A percentile compares a stretch with the other conserved stretches of the same genome.
Evolutionary conservation across 2,329 filamentous ascomycete genomes (phyloP).

Genomic region (Sphaerostilbella broomeana): DNA sequence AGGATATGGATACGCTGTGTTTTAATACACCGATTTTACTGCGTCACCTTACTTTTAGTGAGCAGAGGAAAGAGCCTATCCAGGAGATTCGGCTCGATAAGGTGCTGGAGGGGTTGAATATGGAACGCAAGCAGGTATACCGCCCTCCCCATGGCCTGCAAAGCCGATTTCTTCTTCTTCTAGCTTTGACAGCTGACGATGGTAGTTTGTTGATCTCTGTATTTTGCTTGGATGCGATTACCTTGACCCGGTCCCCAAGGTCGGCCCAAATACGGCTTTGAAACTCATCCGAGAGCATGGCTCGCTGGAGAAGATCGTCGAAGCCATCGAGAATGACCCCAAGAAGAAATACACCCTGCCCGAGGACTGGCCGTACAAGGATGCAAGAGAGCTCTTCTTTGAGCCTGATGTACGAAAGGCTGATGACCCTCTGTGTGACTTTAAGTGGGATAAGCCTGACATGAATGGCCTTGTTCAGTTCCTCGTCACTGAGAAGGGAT

Average conservation of each 20-base stretch:
- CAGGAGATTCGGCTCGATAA: constrained; percentile 88
- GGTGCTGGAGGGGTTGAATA: constrained; percentile 77
- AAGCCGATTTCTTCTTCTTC: not conserved
- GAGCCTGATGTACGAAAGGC: constrained; percentile 81
- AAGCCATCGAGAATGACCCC: constrained; percentile 66
- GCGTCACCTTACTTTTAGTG: constrained; percentile 90
- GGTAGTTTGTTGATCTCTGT: constrained; percentile 90
- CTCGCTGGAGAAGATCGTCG: constrained; percentile 78
- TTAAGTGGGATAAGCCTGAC: constrained; percentile 96
- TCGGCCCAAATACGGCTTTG: constrained; percentile 85
- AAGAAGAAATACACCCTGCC: constrained; percentile 79
- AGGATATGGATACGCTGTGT: constrained; percentile 98
- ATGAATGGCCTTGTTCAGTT: constrained; percentile 84
- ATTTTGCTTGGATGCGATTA: constrained; percentile 98
- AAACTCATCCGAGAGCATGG: constrained; percentile 93
- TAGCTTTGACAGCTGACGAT: constrained; percentile 14
- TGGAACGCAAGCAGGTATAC: constrained; percentile 78
- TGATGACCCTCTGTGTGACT: constrained; percentile 82
- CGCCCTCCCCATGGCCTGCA: not conserved
- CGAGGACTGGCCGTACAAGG: constrained; percentile 93
- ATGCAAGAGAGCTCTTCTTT: constrained; percentile 88
- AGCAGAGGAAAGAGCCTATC: constrained; percentile 95
- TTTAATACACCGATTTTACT: constrained; percentile 89
- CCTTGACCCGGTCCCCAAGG: constrained; percentile 89
- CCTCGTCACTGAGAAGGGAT: constrained; percentile 89